Conservation (phyloP, 1,284 basidiomycete species). For the Cutaneotrichosporon sp. region DNA sequence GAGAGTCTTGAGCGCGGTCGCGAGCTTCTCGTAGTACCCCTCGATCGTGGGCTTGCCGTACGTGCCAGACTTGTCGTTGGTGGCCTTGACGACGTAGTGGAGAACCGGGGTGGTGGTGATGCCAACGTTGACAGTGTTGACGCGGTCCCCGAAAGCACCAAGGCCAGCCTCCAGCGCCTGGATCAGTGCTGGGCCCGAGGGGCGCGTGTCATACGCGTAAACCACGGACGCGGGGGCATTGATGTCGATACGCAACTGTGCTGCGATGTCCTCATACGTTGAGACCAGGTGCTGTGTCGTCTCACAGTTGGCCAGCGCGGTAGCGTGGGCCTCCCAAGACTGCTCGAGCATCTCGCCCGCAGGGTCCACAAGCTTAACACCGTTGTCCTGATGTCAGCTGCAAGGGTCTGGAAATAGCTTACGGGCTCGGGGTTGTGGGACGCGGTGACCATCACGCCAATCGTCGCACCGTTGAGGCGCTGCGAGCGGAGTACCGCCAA, state of each 20-base stretch:
- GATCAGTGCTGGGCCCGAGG: constrained; percentile 80
- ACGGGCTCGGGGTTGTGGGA: constrained; percentile 97
- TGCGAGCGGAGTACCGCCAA: constrained; percentile 89
- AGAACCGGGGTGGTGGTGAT: constrained; percentile 92
- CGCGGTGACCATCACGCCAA: constrained; percentile 98
- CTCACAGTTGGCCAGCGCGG: constrained; percentile 80
- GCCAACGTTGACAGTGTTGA: constrained; percentile 58
- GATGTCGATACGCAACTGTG: constrained; percentile 72
- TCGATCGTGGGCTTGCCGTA: constrained; percentile 82
- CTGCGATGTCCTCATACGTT: constrained; percentile 66
- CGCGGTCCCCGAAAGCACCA: constrained; percentile 58
- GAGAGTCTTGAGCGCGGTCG: constrained; percentile 80
- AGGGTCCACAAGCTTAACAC: constrained; percentile 96
- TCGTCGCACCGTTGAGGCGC: constrained; percentile 80
- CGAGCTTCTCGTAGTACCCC: constrained; percentile 85
- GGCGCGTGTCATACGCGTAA: constrained; percentile 90
- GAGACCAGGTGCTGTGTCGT: constrained; percentile 70
- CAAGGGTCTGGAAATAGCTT: constrained; percentile 27
- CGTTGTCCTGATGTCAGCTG: constrained; percentile 73
- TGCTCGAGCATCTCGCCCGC: constrained; percentile 98
- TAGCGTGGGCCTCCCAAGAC: constrained; percentile 89
- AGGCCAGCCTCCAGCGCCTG: constrained; percentile 81
- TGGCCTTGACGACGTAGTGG: constrained; percentile 89
- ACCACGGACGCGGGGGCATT: constrained; percentile 76
- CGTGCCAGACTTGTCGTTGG: constrained; percentile 66